Evolutionary conservation across 148 eudicot species (phyloP).

Genomic region (Linanthus parryae): DNA sequence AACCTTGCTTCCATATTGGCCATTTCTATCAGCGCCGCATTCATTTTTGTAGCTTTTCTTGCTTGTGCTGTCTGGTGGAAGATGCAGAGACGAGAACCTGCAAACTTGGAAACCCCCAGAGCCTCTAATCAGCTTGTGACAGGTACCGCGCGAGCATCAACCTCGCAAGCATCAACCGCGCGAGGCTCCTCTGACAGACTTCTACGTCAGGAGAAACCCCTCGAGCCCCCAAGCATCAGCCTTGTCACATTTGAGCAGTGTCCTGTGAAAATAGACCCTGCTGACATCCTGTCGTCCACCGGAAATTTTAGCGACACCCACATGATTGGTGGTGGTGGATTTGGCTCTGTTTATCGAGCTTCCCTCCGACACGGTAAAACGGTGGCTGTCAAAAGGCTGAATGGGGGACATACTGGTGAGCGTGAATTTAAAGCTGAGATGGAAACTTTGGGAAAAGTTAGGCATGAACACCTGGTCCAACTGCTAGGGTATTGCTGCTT

Average conservation of each 20-base stretch:
- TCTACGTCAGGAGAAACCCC: conserved; percentile 43
- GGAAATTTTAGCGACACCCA: conserved; percentile 87
- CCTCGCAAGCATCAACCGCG: conserved; percentile 28
- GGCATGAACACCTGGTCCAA: conserved; percentile 71
- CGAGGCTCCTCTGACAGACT: conserved; percentile 38
- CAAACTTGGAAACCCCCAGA: conserved; percentile 22
- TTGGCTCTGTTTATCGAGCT: conserved; percentile 82
- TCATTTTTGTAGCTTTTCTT: conserved; percentile 30
- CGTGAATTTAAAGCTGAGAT: conserved; percentile 86
- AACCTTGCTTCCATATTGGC: conserved; percentile 47
- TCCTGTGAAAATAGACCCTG: conserved; percentile 45
- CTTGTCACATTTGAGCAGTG: conserved; percentile 85
- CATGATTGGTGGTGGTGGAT: conserved; percentile 88
- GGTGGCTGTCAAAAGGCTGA: conserved; percentile 80
- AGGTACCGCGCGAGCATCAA: conserved; percentile 29
- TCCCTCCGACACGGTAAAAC: conserved; percentile 52
- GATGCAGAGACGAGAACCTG: conserved; percentile 25
- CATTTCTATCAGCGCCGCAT: conserved; percentile 29
- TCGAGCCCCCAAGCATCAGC: conserved; percentile 88
- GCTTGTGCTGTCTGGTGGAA: conserved; percentile 34
- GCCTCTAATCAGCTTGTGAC: too few relatives aligned
- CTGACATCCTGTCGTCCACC: conserved; percentile 71
- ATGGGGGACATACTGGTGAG: conserved; percentile 69
- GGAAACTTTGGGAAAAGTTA: conserved; percentile 91
- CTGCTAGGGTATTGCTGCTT: conserved; percentile 77